phyloP scores from a whole-genome alignment of 352 stramenopile species.

The Globisporangium viniferum region DNA sequence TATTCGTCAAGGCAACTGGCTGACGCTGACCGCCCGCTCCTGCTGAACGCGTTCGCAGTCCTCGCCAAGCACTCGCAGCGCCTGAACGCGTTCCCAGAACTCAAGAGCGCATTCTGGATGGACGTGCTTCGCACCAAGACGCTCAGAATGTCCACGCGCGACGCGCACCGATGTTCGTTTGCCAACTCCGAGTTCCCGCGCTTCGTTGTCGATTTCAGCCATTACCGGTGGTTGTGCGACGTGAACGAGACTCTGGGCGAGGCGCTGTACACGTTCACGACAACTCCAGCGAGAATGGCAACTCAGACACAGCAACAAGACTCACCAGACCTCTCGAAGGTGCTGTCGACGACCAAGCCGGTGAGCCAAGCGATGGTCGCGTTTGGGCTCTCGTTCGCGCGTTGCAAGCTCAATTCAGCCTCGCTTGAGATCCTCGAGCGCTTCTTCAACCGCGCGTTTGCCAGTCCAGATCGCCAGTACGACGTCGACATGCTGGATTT shows the following conservation, averaged over 20 bases:
- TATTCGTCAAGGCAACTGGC: not conserved
- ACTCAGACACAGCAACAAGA: not conserved
- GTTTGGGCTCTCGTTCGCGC: not conserved
- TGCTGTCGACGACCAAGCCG: not conserved
- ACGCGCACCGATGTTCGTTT: not conserved
- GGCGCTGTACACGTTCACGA: not conserved
- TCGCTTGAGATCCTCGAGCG: conserved; percentile 9
- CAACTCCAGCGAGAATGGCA: not conserved
- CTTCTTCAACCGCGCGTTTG: conserved; percentile 1
- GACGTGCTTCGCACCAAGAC: not conserved
- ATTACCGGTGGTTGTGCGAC: too few relatives aligned
- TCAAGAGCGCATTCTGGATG: conserved; percentile 11
- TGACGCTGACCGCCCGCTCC: too few relatives aligned
- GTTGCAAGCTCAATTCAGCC: not conserved
- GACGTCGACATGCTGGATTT: conserved; percentile 4
- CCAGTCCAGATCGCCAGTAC: not conserved
- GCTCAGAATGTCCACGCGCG: not conserved
- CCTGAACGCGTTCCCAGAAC: not conserved
- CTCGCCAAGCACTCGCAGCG: not conserved
- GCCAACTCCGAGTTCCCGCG: not conserved
- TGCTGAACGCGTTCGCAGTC: conserved; percentile 1
- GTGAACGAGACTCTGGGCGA: not conserved
- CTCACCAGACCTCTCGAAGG: not conserved
- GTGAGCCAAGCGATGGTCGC: not conserved
- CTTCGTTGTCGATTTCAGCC: conserved; percentile 1